phyloP scores from a whole-genome alignment of 257 asterid species.

The Solanum paucissectum region DNA sequence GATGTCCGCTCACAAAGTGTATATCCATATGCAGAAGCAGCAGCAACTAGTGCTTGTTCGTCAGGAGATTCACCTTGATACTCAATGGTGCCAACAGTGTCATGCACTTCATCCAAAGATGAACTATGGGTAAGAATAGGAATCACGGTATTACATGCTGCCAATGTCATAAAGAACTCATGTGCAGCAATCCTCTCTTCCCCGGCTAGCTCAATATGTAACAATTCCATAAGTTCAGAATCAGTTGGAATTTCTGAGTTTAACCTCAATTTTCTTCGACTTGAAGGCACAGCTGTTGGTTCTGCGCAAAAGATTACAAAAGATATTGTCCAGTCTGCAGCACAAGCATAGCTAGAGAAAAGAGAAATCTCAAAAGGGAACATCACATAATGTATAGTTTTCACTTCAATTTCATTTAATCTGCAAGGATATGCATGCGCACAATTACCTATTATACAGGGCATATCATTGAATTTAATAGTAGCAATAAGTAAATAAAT shows the following conservation, averaged over 20 bases:
- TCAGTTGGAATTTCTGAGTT: constrained; percentile 61
- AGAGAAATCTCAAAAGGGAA: neutral
- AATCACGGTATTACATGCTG: constrained; percentile 94
- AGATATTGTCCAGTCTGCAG: neutral
- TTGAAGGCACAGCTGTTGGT: constrained; percentile 8
- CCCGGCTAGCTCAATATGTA: constrained; percentile 49
- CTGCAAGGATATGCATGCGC: neutral
- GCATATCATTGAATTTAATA: neutral
- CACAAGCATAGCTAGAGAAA: neutral
- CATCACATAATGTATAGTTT: neutral
- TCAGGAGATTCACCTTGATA: constrained; percentile 99
- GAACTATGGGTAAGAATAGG: constrained; percentile 56
- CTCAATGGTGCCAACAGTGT: constrained; percentile 31
- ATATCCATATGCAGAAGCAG: constrained; percentile 91
- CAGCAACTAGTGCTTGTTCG: constrained; percentile 92
- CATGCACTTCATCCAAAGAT: constrained; percentile 16
- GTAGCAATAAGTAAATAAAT: neutral
- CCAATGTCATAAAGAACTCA: constrained; percentile 78
- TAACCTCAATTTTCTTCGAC: constrained; percentile 53
- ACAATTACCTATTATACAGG: neutral
- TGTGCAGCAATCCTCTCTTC: constrained; percentile 77
- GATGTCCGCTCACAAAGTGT: constrained; percentile 93
- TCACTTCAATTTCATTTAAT: neutral
- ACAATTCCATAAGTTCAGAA: constrained; percentile 56
- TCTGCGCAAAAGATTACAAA: constrained; percentile 26